phyloP scores from a whole-genome alignment of 768 basidiomycete species.

The Termitomyces sp. region DNA sequence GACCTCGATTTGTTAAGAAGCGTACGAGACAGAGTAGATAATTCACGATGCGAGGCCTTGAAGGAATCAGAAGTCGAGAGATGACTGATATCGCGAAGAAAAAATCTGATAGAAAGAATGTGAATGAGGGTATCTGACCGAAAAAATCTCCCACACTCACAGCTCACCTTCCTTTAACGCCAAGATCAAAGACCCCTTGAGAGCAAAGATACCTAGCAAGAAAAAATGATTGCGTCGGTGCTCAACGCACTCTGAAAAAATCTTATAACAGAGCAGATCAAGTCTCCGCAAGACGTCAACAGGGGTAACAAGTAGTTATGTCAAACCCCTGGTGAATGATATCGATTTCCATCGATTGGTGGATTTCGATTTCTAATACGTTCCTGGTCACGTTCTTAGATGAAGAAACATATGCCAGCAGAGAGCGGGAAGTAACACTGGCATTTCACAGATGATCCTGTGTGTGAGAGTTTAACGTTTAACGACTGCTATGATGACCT shows the following conservation, averaged over 20 bases:
- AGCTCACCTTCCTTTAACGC: background rate
- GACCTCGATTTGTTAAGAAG: background rate
- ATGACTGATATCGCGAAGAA: background rate
- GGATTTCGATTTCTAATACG: background rate
- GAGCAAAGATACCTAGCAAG: background rate
- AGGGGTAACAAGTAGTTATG: background rate
- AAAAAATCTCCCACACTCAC: background rate
- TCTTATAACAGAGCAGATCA: background rate
- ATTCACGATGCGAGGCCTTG: background rate
- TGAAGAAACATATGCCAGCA: background rate
- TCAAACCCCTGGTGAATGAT: background rate
- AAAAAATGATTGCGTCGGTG: background rate
- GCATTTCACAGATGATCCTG: background rate
- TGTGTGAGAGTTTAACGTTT: background rate
- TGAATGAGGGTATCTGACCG: background rate
- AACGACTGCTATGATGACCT: background rate
- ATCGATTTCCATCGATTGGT: background rate
- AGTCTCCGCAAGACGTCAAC: too few relatives aligned
- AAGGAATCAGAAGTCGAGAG: background rate
- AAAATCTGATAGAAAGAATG: too few relatives aligned
- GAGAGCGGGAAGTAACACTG: background rate
- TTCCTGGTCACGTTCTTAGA: background rate
- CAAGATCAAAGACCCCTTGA: background rate
- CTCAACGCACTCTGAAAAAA: background rate
- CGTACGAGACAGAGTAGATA: background rate